A percentile compares a stretch with the other conserved stretches of the same genome.
Conservation (phyloP, 257 asterid species). For the Penstemon barbatus region DNA sequence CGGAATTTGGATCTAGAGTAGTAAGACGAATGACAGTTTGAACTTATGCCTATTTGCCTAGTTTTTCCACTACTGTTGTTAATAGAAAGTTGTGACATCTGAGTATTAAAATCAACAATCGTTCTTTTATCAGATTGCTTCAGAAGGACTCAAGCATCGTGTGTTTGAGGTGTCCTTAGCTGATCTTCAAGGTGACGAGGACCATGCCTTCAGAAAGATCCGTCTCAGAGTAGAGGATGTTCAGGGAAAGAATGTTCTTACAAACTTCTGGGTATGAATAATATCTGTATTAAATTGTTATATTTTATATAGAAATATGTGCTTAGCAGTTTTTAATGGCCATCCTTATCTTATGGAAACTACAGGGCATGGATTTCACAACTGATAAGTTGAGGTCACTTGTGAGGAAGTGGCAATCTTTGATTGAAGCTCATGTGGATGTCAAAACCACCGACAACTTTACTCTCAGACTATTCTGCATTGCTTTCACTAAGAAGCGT, state of each 20-base stretch:
- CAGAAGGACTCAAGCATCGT: slow-evolving; percentile 92
- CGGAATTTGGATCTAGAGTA: background rate
- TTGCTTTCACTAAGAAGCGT: slow-evolving; percentile 49
- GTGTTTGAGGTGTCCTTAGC: slow-evolving; percentile 84
- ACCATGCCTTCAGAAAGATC: slow-evolving; percentile 80
- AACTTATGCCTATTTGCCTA: background rate
- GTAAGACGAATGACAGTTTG: background rate
- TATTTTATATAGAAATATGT: background rate
- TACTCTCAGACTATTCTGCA: slow-evolving; percentile 48
- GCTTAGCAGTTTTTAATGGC: background rate
- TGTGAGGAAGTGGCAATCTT: slow-evolving; percentile 44
- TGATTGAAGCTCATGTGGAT: slow-evolving; percentile 50
- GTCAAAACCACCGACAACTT: slow-evolving; percentile 42
- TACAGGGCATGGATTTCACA: slow-evolving; percentile 46
- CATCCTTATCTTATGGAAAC: background rate
- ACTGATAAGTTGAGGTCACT: slow-evolving; percentile 48
- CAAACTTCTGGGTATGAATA: slow-evolving; percentile 35
- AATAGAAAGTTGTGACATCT: too few relatives aligned
- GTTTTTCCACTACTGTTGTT: too few relatives aligned
- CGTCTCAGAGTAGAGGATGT: slow-evolving; percentile 84
- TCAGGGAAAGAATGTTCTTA: slow-evolving; percentile 51
- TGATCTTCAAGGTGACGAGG: slow-evolving; percentile 85
- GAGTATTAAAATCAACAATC: background rate
- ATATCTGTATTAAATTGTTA: too few relatives aligned
- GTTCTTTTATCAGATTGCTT: slow-evolving; percentile 59